These are phyloP conservation scores for Chlamydomonas eustigma DNA, from an alignment of 139 green algal genomes.

Conservation along the genomic window DNA sequence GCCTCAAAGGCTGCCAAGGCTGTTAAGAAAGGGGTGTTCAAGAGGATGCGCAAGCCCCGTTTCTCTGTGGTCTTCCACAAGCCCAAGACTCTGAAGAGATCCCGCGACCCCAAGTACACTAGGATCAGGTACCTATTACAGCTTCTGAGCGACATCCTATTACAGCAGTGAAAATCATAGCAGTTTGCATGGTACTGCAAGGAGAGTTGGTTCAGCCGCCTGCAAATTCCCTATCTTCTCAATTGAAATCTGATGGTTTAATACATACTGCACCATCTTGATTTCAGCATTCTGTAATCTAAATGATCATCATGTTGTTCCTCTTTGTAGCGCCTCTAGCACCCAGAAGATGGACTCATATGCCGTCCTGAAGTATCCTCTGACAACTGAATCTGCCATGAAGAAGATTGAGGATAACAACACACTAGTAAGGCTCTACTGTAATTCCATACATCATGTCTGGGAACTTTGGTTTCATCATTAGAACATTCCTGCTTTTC, in stretches of 20 bases:
- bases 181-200: too few species aligned
- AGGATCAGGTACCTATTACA: conserved; percentile 78
- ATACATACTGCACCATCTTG: too few species aligned
- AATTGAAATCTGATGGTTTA: too few species aligned
- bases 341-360: conserved; percentile 78
- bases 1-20: conserved; percentile 75
- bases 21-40: conserved; percentile 85
- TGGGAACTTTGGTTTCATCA: too few species aligned
- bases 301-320: too few species aligned
- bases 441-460: too few species aligned
- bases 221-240: too few species aligned
- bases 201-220: too few species aligned
- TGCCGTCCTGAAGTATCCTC: conserved; percentile 90
- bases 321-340: conserved; percentile 54
- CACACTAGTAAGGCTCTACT: conserved; percentile 73
- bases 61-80: conserved; percentile 84
- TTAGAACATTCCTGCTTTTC: too few species aligned
- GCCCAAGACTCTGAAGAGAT: conserved; percentile 87
- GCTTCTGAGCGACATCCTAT: too few species aligned
- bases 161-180: too few species aligned
- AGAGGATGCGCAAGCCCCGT: conserved; percentile 75
- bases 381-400: conserved; percentile 99
- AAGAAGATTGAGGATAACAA: conserved; percentile 99
- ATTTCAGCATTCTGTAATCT: too few species aligned
- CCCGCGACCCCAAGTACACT: conserved; percentile 80